These are phyloP conservation scores for Guillardia theta DNA, from an alignment of 78 protist species.

Conservation along the genomic window DNA sequence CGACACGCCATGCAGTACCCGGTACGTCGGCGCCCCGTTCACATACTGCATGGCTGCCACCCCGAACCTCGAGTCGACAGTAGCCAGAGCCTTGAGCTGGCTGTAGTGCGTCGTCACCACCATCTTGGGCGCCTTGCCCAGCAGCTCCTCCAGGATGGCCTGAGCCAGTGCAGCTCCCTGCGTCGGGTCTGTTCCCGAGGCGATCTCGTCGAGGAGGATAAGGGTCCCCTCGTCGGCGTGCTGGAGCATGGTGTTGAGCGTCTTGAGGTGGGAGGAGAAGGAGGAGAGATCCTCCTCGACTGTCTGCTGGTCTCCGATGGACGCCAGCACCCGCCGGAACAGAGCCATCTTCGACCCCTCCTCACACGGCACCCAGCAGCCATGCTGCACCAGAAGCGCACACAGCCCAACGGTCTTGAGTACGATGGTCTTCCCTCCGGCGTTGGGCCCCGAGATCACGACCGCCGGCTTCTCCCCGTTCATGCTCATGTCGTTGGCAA, in stretches of 20 bases:
- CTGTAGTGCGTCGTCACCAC: conserved; percentile 16
- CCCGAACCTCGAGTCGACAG: not conserved
- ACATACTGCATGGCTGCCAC: conserved; percentile 31
- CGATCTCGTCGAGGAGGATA: not conserved
- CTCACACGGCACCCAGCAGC: not conserved
- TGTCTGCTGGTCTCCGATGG: conserved; percentile 21
- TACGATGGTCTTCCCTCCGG: conserved; percentile 23
- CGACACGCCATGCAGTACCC: conserved; percentile 14
- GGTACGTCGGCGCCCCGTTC: not conserved
- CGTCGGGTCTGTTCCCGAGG: conserved; percentile 28
- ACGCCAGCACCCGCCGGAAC: not conserved
- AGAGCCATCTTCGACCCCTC: not conserved
- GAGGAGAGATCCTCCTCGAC: conserved; percentile 27
- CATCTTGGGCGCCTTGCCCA: not conserved
- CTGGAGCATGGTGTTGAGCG: not conserved
- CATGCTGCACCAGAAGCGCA: not conserved
- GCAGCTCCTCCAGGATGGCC: conserved; percentile 24
- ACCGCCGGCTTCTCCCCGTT: not conserved
- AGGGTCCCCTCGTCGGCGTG: not conserved
- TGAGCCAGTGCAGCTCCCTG: not conserved
- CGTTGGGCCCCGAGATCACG: conserved; percentile 29
- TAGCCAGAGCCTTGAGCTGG: conserved; percentile 13
- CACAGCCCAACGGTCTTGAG: not conserved
- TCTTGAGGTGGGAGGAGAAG: not conserved
- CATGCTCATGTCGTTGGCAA: not conserved